A percentile compares a stretch with the other conserved stretches of the same genome.
These are phyloP conservation scores for Phoma sp. DNA, from an alignment of 2,329 filamentous ascomycete species.

Conservation along the genomic window DNA sequence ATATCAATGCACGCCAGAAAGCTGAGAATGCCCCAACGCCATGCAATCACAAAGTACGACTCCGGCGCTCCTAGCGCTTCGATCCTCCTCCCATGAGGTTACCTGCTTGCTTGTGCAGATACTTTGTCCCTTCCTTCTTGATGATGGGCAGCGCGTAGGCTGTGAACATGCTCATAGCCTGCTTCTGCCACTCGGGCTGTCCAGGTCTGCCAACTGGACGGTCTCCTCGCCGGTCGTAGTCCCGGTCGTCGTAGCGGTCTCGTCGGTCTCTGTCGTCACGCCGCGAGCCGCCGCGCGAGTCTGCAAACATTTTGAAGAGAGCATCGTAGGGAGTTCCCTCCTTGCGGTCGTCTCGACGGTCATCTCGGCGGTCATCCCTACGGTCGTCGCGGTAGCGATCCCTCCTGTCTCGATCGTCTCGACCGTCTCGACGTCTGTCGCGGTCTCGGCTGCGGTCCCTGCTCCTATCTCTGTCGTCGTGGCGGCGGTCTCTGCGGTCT, in stretches of 20 bases:
- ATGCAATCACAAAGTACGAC: constrained; percentile 10
- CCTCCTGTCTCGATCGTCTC: constrained; percentile 22
- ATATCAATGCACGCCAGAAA: background rate
- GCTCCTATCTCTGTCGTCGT: constrained; percentile 19
- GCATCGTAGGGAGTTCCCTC: constrained; percentile 15
- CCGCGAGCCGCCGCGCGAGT: constrained; percentile 22
- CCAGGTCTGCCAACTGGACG: constrained; percentile 20
- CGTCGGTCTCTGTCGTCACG: constrained; percentile 25
- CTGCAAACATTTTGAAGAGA: constrained; percentile 13
- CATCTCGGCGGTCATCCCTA: constrained; percentile 16
- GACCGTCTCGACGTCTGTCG: constrained; percentile 10
- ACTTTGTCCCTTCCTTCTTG: constrained; percentile 42
- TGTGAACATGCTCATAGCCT: constrained; percentile 42
- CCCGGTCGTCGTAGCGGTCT: constrained; percentile 25
- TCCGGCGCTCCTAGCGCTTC: constrained; percentile 12
- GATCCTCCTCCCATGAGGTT: constrained; percentile 18
- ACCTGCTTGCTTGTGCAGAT: constrained; percentile 38
- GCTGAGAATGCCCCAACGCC: background rate
- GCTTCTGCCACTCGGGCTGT: constrained; percentile 38
- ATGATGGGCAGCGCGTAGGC: constrained; percentile 43
- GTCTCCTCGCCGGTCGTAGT: constrained; percentile 23
- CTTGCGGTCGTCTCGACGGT: constrained; percentile 22
- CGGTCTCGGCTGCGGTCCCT: constrained; percentile 14
- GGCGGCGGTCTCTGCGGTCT: constrained; percentile 16
- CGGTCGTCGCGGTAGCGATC: constrained; percentile 16